phyloP scores from a whole-genome alignment of 2,329 filamentous ascomycete genomes.

The Colletotrichum eleusines region DNA sequence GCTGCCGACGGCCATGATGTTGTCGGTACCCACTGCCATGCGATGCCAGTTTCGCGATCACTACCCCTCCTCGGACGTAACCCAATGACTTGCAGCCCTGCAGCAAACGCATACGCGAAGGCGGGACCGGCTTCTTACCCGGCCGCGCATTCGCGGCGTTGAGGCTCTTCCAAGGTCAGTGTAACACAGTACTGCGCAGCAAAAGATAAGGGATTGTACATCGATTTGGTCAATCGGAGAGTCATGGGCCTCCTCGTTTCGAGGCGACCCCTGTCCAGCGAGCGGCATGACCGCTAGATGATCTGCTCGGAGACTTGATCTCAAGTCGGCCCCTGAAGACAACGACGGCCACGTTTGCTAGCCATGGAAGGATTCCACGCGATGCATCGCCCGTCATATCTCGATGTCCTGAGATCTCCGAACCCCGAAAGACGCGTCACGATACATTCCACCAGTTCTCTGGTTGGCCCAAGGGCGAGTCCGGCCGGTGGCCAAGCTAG shows the following conservation, averaged over 20 bases:
- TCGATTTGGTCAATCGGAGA: background rate
- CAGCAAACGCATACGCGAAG: conserved; percentile 3
- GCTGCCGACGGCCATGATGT: background rate
- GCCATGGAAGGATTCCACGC: background rate
- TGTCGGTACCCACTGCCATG: conserved; percentile 1
- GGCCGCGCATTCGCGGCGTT: background rate
- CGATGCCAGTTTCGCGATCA: background rate
- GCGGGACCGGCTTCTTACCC: background rate
- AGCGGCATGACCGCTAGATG: background rate
- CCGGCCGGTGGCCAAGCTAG: background rate
- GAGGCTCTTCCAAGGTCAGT: conserved; percentile 1
- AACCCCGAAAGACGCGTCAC: background rate
- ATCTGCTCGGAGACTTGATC: background rate
- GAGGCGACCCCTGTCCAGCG: conserved; percentile 2
- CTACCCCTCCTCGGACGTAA: conserved; percentile 24
- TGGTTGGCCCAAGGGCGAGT: background rate
- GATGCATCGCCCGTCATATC: background rate
- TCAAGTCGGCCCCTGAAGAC: background rate
- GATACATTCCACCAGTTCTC: background rate
- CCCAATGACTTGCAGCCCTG: conserved; percentile 35
- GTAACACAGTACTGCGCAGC: background rate
- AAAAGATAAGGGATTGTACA: background rate
- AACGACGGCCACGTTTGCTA: background rate
- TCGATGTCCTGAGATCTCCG: background rate
- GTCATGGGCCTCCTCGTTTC: background rate